Conservation (phyloP, 2,329 filamentous ascomycete species). For the Claviceps maximensis region DNA sequence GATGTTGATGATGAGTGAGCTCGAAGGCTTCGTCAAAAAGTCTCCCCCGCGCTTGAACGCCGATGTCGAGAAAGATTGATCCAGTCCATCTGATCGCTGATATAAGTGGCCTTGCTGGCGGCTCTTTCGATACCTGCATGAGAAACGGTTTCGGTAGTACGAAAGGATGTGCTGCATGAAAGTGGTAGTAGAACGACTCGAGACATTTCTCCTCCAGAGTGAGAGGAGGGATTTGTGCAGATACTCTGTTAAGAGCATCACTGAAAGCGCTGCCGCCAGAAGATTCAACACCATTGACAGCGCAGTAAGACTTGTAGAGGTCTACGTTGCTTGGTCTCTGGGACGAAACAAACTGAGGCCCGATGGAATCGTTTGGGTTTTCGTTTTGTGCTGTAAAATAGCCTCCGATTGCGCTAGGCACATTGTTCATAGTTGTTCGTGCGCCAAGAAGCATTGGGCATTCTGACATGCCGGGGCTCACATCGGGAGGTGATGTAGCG, state of each 20-base stretch:
- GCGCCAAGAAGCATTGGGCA: constrained; percentile 22
- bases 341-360: constrained; percentile 10
- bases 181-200: constrained; percentile 45
- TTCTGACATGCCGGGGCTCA: constrained; percentile 18
- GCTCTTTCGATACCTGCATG: constrained; percentile 34
- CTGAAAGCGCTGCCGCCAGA: constrained; percentile 9
- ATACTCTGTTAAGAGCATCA: constrained; percentile 6
- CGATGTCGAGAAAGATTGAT: constrained; percentile 39
- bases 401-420: constrained; percentile 1
- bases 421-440: constrained; percentile 9
- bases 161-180: constrained; percentile 45
- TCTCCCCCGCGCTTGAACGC: constrained; percentile 26
- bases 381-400: constrained; percentile 6
- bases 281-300: constrained; percentile 14
- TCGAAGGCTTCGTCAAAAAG: constrained; percentile 47
- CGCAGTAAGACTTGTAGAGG: constrained; percentile 23
- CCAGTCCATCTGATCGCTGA: constrained; percentile 44
- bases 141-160: constrained; percentile 40
- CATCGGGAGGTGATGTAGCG: constrained; percentile 26
- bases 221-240: constrained; percentile 12
- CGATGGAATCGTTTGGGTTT: constrained; percentile 6
- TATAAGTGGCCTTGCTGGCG: constrained; percentile 33
- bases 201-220: constrained; percentile 39
- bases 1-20: constrained; percentile 32
- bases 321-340: constrained; percentile 20